Conservation (phyloP, 2,329 filamentous ascomycete species). For the Ambrosiella cleistominuta region DNA sequence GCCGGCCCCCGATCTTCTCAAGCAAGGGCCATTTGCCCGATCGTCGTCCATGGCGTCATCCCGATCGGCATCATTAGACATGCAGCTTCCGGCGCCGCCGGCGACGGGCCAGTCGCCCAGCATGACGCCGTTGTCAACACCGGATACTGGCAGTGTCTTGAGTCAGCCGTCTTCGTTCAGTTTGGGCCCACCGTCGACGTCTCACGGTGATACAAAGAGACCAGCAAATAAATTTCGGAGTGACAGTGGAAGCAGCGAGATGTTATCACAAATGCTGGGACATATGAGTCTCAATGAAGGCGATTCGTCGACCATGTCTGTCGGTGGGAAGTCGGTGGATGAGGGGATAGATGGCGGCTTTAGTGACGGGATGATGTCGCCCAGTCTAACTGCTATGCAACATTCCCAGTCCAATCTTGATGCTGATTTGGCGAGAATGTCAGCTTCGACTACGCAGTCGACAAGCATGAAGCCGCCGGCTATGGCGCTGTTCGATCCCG, state of each 20-base stretch:
- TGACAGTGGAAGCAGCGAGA: slow-evolving; percentile 83
- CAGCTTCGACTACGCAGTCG: slow-evolving; percentile 34
- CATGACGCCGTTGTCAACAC: slow-evolving; percentile 73
- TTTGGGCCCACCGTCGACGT: slow-evolving; percentile 34
- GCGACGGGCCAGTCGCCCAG: slow-evolving; percentile 50
- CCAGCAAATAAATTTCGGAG: slow-evolving; percentile 60
- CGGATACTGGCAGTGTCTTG: slow-evolving; percentile 44
- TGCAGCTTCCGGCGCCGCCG: slow-evolving; percentile 21
- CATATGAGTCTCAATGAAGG: slow-evolving; percentile 57
- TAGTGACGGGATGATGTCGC: slow-evolving; percentile 61
- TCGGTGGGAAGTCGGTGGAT: slow-evolving; percentile 38
- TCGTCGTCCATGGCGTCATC: slow-evolving; percentile 77
- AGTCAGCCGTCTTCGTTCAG: slow-evolving; percentile 79
- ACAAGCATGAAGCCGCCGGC: slow-evolving; percentile 66
- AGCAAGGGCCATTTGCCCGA: slow-evolving; percentile 77
- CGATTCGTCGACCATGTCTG: slow-evolving; percentile 20
- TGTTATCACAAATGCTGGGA: slow-evolving; percentile 63
- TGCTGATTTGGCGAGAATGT: slow-evolving; percentile 22
- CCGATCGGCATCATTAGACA: slow-evolving; percentile 81
- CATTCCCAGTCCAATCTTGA: slow-evolving; percentile 4
- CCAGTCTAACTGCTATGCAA: slow-evolving; percentile 36
- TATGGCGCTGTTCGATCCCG: slow-evolving; percentile 83
- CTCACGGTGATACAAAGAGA: slow-evolving; percentile 30
- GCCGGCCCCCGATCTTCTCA: slow-evolving; percentile 78
- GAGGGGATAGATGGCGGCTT: slow-evolving; percentile 25